These are phyloP conservation scores for Mallotus japonicus DNA, from an alignment of 441 rosid species.

Conservation along the genomic window DNA sequence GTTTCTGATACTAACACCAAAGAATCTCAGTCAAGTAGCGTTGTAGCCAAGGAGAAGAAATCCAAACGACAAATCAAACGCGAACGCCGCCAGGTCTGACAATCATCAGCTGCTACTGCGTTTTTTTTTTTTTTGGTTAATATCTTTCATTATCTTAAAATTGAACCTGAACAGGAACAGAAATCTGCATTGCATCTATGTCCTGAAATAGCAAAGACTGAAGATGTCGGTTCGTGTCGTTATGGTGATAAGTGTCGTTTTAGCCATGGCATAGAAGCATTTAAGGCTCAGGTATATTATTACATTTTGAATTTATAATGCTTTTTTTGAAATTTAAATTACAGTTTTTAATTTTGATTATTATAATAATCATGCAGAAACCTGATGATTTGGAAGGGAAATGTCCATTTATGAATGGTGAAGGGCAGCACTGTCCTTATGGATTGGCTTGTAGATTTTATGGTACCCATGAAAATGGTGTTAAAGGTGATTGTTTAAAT, in stretches of 20 bases:
- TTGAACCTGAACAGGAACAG: constrained; percentile 35
- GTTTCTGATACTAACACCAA: constrained; percentile 19
- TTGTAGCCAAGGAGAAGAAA: constrained; percentile 70
- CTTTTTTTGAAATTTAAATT: too few species aligned
- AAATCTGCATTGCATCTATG: constrained; percentile 61
- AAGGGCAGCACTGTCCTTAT: constrained; percentile 48
- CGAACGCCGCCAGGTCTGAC: constrained; percentile 67
- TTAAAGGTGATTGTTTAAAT: constrained; percentile 14
- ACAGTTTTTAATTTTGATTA: too few species aligned
- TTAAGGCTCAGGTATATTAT: constrained; percentile 60
- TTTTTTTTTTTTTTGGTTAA: not conserved
- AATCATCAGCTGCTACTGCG: not conserved
- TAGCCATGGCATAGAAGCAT: constrained; percentile 77
- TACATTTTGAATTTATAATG: too few species aligned
- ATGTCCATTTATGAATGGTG: constrained; percentile 63
- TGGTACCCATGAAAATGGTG: constrained; percentile 52
- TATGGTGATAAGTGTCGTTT: constrained; percentile 70
- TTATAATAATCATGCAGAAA: constrained; percentile 48
- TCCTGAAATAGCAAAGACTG: constrained; percentile 65
- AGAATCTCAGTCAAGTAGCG: constrained; percentile 29
- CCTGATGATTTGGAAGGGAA: constrained; percentile 83
- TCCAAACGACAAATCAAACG: constrained; percentile 90
- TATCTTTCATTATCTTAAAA: not conserved
- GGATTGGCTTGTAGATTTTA: constrained; percentile 84
- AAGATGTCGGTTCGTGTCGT: constrained; percentile 60